Evolutionary conservation across 192 early-diverging fungal species (phyloP).

Genomic region (Hyaloraphidium curvatum): DNA sequence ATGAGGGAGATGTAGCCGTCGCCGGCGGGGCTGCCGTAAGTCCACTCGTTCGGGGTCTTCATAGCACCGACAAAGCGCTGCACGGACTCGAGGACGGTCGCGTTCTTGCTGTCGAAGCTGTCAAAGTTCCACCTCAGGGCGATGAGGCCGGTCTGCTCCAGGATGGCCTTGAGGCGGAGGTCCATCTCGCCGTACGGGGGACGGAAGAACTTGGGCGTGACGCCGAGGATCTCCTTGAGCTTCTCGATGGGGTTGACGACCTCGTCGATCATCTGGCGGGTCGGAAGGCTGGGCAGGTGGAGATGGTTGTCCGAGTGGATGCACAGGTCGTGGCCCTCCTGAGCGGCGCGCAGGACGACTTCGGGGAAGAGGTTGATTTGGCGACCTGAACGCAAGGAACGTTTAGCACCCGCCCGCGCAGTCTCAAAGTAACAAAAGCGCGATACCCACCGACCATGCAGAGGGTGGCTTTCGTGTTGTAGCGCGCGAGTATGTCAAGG

Average conservation of each 20-base stretch:
- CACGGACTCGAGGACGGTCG: too few relatives aligned
- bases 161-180: neutral
- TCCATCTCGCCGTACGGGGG: neutral
- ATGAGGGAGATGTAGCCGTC: too few relatives aligned
- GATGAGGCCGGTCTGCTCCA: too few relatives aligned
- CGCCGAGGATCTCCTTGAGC: neutral
- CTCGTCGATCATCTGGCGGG: neutral
- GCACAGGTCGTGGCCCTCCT: neutral
- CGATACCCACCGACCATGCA: constrained; percentile 2
- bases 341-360: neutral
- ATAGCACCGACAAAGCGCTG: too few relatives aligned
- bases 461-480: neutral
- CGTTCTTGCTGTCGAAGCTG: too few relatives aligned
- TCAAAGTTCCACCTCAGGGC: too few relatives aligned
- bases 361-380: neutral
- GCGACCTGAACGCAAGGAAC: neutral
- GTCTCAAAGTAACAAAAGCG: neutral
- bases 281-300: neutral
- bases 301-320: neutral
- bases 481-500: neutral
- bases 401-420: neutral
- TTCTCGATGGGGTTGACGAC: neutral
- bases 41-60: too few relatives aligned
- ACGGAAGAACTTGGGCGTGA: neutral
- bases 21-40: too few relatives aligned